Evolutionary conservation across 2,329 filamentous ascomycete species (phyloP).

Genomic region (Celoporthe dispersa): DNA sequence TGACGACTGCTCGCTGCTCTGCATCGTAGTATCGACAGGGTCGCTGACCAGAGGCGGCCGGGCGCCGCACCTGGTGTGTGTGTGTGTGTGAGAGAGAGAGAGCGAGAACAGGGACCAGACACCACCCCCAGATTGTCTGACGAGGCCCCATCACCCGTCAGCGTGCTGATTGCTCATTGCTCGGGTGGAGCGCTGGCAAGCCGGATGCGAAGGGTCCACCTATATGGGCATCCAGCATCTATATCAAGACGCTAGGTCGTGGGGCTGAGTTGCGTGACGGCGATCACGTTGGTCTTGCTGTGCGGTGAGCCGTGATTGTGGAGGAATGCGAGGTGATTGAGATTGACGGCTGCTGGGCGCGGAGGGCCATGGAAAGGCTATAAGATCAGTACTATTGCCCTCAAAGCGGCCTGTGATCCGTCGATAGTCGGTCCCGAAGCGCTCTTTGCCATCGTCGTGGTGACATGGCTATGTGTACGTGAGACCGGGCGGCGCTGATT

Average conservation of each 20-base stretch:
- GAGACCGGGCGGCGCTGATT: neutral
- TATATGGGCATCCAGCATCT: slow-evolving; percentile 14
- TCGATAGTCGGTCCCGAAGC: slow-evolving; percentile 11
- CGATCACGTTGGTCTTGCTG: neutral
- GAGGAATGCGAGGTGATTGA: slow-evolving; percentile 2
- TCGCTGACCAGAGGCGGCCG: neutral
- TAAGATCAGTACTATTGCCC: slow-evolving; percentile 19
- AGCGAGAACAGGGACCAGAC: slow-evolving; percentile 2
- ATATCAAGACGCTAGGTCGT: slow-evolving; percentile 1
- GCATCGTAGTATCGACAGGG: slow-evolving; percentile 1
- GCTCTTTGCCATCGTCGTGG: neutral
- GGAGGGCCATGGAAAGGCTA: neutral
- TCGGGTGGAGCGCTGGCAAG: neutral
- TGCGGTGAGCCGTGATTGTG: slow-evolving; percentile 5
- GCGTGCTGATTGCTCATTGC: neutral
- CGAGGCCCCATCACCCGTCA: neutral
- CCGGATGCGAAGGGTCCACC: neutral
- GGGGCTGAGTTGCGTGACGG: slow-evolving; percentile 4
- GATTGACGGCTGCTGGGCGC: neutral
- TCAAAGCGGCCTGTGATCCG: slow-evolving; percentile 14
- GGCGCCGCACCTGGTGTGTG: neutral
- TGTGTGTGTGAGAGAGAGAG: too few species aligned
- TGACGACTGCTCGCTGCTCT: neutral
- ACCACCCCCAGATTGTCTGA: slow-evolving; percentile 1
- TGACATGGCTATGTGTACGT: neutral